Conservation (phyloP, 805 yeast species). For the Saccharomycopsis sp. region DNA sequence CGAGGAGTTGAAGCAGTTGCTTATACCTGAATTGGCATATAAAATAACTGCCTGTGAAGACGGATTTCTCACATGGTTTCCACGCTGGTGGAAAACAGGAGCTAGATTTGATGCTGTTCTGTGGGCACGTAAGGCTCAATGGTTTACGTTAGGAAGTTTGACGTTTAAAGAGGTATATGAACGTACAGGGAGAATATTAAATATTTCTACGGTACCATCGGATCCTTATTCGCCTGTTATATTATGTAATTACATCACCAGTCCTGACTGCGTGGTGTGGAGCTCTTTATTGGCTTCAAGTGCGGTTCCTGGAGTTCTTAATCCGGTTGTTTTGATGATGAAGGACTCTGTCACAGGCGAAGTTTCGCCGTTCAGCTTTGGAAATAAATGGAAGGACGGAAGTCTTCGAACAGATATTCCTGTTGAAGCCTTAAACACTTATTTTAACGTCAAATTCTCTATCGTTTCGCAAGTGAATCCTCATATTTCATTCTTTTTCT, state of each 20-base stretch:
- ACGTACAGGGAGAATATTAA: constrained; percentile 62
- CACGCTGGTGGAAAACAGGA: constrained; percentile 66
- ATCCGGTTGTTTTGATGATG: constrained; percentile 77
- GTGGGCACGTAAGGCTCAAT: constrained; percentile 64
- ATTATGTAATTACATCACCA: constrained; percentile 66
- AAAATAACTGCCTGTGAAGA: constrained; percentile 68
- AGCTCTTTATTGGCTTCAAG: constrained; percentile 67
- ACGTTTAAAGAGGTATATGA: constrained; percentile 67
- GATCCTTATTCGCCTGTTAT: constrained; percentile 80
- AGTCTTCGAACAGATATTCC: constrained; percentile 76
- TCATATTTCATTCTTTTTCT: constrained; percentile 68
- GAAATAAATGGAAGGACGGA: constrained; percentile 75
- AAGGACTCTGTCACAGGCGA: constrained; percentile 35
- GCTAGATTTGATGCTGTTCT: constrained; percentile 70
- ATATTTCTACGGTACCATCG: constrained; percentile 74
- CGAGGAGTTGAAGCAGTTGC: constrained; percentile 49
- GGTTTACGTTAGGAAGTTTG: constrained; percentile 67
- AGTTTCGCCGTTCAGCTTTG: constrained; percentile 63
- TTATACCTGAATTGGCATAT: constrained; percentile 55
- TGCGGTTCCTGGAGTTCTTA: constrained; percentile 77
- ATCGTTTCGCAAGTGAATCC: constrained; percentile 81
- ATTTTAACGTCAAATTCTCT: constrained; percentile 69
- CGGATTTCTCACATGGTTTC: constrained; percentile 51
- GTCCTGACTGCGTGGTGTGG: constrained; percentile 82
- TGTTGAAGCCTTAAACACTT: constrained; percentile 62